These are phyloP conservation scores for Umbelopsis sp. DNA, from an alignment of 371 early-diverging fungal species.

Conservation along the genomic window DNA sequence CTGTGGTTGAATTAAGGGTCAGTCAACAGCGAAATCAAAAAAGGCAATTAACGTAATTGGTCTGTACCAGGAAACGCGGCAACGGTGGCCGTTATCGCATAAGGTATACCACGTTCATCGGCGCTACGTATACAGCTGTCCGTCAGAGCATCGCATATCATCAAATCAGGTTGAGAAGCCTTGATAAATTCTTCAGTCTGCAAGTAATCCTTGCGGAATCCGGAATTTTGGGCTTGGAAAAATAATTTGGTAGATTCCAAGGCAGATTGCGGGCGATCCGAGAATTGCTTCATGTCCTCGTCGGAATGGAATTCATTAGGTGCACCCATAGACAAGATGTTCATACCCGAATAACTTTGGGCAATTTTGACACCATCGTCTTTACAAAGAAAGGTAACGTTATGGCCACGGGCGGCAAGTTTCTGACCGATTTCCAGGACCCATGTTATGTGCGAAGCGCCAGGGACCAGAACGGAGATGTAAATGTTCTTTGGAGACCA, in stretches of 20 bases:
- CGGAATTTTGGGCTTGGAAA: background rate
- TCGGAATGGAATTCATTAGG: background rate
- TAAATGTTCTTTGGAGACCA: slow-evolving; percentile 3
- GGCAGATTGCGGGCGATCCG: background rate
- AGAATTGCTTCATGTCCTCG: background rate
- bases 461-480: slow-evolving; percentile 1
- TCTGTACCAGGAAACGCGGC: background rate
- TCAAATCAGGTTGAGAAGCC: slow-evolving; percentile 15
- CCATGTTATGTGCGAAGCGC: slow-evolving; percentile 19
- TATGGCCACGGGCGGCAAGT: slow-evolving; percentile 19
- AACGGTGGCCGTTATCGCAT: background rate
- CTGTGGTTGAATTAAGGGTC: slow-evolving; percentile 15
- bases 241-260: background rate
- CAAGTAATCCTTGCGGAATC: slow-evolving; percentile 1
- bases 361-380: background rate
- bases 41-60: background rate
- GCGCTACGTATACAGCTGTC: background rate
- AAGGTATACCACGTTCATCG: background rate
- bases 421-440: slow-evolving; percentile 20
- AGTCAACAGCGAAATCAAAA: slow-evolving; percentile 22
- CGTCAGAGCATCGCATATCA: slow-evolving; percentile 22
- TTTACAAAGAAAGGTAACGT: slow-evolving; percentile 19
- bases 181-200: slow-evolving; percentile 7
- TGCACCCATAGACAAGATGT: background rate
- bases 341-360: slow-evolving; percentile 1